Percentiles rank a stretch among this genome's conserved stretches.
These are phyloP conservation scores for Spathaspora sp. DNA, from an alignment of 1,139 yeast genomes.

Conservation along the genomic window DNA sequence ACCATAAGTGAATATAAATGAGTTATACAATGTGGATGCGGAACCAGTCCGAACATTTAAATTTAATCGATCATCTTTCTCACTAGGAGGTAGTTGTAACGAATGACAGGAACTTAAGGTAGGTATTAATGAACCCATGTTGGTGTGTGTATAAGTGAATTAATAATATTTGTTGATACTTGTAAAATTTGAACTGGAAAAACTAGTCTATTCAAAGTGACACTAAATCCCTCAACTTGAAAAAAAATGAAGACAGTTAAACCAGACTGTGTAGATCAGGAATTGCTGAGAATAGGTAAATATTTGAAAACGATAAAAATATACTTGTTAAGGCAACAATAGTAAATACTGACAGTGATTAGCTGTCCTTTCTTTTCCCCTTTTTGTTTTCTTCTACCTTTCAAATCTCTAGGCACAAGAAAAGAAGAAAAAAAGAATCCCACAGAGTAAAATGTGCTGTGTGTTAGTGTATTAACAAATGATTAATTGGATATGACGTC, in stretches of 20 bases:
- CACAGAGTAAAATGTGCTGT: background rate
- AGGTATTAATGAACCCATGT: constrained; percentile 48
- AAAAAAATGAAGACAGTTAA: background rate
- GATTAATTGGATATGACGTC: background rate
- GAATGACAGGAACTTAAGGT: constrained; percentile 51
- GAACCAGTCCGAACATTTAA: constrained; percentile 68
- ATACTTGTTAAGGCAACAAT: background rate
- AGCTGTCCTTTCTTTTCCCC: background rate
- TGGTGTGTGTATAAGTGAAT: background rate
- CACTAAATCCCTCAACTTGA: background rate
- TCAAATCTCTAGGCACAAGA: background rate
- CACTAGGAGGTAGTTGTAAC: constrained; percentile 46
- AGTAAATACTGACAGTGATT: background rate
- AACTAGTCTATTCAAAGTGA: no score
- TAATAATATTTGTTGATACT: background rate
- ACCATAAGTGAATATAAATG: constrained; percentile 64
- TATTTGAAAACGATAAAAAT: no score
- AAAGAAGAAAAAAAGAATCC: background rate
- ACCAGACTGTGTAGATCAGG: background rate
- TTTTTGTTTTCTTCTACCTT: background rate
- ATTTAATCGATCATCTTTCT: constrained; percentile 45
- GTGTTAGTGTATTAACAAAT: background rate
- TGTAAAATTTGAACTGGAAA: background rate
- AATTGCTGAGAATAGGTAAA: background rate
- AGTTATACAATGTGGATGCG: constrained; percentile 54